Conservation (phyloP, 2,329 filamentous ascomycete genomes). For the Mycosphaerella sp. region DNA sequence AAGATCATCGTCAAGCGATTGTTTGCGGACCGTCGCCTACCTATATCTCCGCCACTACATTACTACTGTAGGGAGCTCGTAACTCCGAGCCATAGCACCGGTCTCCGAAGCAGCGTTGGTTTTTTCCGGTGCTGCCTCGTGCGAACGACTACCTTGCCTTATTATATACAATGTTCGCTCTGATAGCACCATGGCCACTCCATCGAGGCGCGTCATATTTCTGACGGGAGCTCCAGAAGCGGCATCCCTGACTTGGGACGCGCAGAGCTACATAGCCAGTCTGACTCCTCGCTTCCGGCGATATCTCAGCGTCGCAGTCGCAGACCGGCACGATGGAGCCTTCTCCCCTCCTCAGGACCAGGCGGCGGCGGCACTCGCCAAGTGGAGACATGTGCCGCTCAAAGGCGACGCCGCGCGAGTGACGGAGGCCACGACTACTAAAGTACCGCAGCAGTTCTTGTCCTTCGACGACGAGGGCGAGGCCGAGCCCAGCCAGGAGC, state of each 20-base stretch:
- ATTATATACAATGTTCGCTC: neutral
- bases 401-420: conserved; percentile 1
- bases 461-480: conserved; percentile 20
- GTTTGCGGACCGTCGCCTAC: too few relatives aligned
- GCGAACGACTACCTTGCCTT: neutral
- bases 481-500: conserved; percentile 25
- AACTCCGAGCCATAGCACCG: too few relatives aligned
- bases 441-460: conserved; percentile 28
- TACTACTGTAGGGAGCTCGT: too few relatives aligned
- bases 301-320: conserved; percentile 14
- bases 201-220: conserved; percentile 37
- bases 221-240: conserved; percentile 57
- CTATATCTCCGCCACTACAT: too few relatives aligned
- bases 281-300: conserved; percentile 5
- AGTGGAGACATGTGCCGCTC: conserved; percentile 27
- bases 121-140: neutral
- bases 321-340: neutral
- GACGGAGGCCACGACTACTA: neutral
- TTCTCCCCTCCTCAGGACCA: neutral
- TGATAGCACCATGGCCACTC: neutral
- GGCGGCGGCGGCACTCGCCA: conserved; percentile 14
- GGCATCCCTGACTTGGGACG: conserved; percentile 50
- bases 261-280: conserved; percentile 27
- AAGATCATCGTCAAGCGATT: too few relatives aligned
- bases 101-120: too few relatives aligned